These are phyloP conservation scores for Ustilago xerochloae DNA, from an alignment of 1,284 basidiomycete species.

Conservation along the genomic window DNA sequence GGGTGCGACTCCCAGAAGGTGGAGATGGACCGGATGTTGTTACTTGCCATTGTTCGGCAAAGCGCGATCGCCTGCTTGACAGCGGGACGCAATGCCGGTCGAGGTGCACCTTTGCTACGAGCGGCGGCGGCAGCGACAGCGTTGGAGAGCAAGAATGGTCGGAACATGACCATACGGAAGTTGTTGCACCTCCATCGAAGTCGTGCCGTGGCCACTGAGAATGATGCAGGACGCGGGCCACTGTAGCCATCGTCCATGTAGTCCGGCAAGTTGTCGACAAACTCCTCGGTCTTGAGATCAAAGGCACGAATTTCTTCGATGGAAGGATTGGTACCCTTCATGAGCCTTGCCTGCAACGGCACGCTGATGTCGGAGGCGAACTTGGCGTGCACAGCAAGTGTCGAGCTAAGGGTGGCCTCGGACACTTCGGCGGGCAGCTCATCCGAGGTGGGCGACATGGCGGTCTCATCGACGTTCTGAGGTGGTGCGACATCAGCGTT, in stretches of 20 bases:
- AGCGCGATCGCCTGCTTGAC: slow-evolving; percentile 51
- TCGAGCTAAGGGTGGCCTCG: slow-evolving; percentile 43
- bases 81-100: slow-evolving; percentile 38
- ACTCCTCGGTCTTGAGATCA: slow-evolving; percentile 48
- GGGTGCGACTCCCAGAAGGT: slow-evolving; percentile 48
- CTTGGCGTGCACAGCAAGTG: slow-evolving; percentile 41
- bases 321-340: slow-evolving; percentile 40
- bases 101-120: slow-evolving; percentile 25
- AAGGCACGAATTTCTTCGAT: slow-evolving; percentile 50
- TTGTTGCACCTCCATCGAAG: slow-evolving; percentile 52
- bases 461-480: slow-evolving; percentile 45
- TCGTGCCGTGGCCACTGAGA: slow-evolving; percentile 42
- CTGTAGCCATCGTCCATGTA: slow-evolving; percentile 43
- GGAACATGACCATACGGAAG: slow-evolving; percentile 55
- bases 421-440: slow-evolving; percentile 34
- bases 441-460: slow-evolving; percentile 39
- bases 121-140: slow-evolving; percentile 44
- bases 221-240: slow-evolving; percentile 35
- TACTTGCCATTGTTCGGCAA: slow-evolving; percentile 46
- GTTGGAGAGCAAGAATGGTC: slow-evolving; percentile 48
- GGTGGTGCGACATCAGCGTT: slow-evolving; percentile 44
- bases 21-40: slow-evolving; percentile 48
- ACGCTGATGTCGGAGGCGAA: slow-evolving; percentile 50
- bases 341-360: slow-evolving; percentile 42
- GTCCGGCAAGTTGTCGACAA: slow-evolving; percentile 40